Base-by-base conservation (phyloP, 176 grass and related monocot species). In the Melocanna baccifera region DNA sequence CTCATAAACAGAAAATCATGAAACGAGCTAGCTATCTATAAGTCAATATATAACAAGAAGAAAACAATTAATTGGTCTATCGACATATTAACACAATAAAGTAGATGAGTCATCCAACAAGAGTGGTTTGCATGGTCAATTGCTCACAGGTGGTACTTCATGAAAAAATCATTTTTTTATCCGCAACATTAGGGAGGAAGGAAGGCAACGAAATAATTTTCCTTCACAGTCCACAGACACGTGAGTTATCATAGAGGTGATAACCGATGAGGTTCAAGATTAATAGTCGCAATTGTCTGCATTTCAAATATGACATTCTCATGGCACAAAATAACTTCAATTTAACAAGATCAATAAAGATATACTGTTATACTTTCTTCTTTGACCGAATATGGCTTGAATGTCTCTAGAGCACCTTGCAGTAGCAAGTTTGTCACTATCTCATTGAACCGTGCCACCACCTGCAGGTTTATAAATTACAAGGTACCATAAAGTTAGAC, bases 381-480 rank as follows among this genome's bases (percentile, higher is more conserved):
- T 84, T 88, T 91, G 77, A 99, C 22, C 6, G 88, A 89, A 87
- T 96, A 94, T 86, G 91, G 57, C 81, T 86, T 79, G 4, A 96
- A 99, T 52, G 97, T 87, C 69, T 96, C 93, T 51, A 99, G 55
- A 73, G 97, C 91, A 47, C 97, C 97, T 53, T 99, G 89, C 23
- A 99, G 83, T 40, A 99, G 86, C 73, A 93, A 83, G 67, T 84
- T 94, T 28, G 97, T 99, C 37, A 99, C 91, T 71, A 99, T 68
- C 79, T 94, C 97, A 55, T 99, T 96, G 78, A 99, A 99, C 70
- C 91, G 93, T 26, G 97, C 93, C 63, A 96, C 93, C n/a, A n/a
- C n/a, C 97, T 99, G 92, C 75, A 86, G 12, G 13, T 25, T 22
- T 15, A 82, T 40, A 79, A n/a, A n/a, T n/a, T n/a, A n/a, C n/a